Conservation (phyloP, 352 stramenopile genomes). For the Globisporangium cylindrosporum region DNA sequence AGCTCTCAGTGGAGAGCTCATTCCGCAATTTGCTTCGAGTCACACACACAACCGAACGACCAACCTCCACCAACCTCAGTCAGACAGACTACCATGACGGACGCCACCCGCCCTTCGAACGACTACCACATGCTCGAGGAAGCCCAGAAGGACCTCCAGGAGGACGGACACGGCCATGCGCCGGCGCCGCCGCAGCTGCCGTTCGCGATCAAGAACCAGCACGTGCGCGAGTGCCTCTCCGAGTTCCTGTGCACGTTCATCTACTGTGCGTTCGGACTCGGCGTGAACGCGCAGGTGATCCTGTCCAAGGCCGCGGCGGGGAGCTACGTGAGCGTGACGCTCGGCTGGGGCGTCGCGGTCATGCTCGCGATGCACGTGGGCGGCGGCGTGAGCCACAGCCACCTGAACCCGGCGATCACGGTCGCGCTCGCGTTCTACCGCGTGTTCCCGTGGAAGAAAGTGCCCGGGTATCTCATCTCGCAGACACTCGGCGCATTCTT, state of each 20-base stretch:
- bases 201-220: conserved; percentile 26
- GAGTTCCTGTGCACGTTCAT: conserved; percentile 43
- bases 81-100: background rate
- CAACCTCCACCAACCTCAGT: background rate
- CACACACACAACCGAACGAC: background rate
- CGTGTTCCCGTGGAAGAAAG: conserved; percentile 24
- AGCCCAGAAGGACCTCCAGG: conserved; percentile 20
- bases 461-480: conserved; percentile 25
- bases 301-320: conserved; percentile 18
- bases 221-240: conserved; percentile 34
- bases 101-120: conserved; percentile 8
- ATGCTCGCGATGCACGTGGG: conserved; percentile 37
- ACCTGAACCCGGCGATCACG: conserved; percentile 42
- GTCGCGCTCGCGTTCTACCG: conserved; percentile 24
- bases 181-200: conserved; percentile 13
- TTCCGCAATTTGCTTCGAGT: conserved; percentile 7
- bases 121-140: conserved; percentile 21
- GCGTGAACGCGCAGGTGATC: conserved; percentile 27
- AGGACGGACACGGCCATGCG: background rate
- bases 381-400: conserved; percentile 34
- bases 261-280: conserved; percentile 24
- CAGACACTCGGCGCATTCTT: conserved; percentile 29
- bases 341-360: conserved; percentile 41
- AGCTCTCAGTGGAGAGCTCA: background rate
- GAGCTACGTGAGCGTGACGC: conserved; percentile 25